Base-by-base conservation (phyloP, 805 yeast genomes). In the Saccharomycopsis fermentans region DNA sequence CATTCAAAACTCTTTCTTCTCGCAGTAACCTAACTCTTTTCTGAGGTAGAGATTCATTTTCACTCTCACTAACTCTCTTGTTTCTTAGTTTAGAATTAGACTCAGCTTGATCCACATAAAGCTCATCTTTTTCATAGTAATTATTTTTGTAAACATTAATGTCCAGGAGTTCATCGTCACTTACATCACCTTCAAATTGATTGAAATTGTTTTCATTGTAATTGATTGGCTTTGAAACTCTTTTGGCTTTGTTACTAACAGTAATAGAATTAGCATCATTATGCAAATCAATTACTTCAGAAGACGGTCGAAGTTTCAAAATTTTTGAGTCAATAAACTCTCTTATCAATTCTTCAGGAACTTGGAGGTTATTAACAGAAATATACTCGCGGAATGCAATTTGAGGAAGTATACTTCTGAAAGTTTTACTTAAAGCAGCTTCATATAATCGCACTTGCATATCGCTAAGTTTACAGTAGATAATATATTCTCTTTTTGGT, bases 401-500 rank as follows among this genome's bases (percentile, higher is more conserved):
- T 54, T 74, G 76, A 21, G 78, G 65, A 11, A 84, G 70, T 0
- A 79, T 72, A 0, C 70, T 66, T 57, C 74, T 77, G 43, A 86
- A 69, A 1, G 72, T 68, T 9, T 75, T 74, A 32, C 74, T 32
- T 48, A 86, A 69, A 0, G 83, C 81, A 48, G 69, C 67, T 53
- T 75, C 71, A 67, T 90, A 88, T 16, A 90, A 72, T n/a, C 75
- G 73, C 34, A 76, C 77, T 71, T 92, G 99, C 43, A 75, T 66
- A 0, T 74, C 69, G 0, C 92, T 79, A 59, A 92, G 69, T 2
- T 85, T 81, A 5, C 89, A 81, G 69, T 87, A 90, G 1, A 92
- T 75, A 50, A 89, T 79, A 66, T 90, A 92, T 70, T 92, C 99
- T 62, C 94, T 82, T 70, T 94, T 94, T 1, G 92, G 87, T 0